Base-by-base conservation (phyloP, 805 yeast genomes). In the Metschnikowia santaceciliae region DNA sequence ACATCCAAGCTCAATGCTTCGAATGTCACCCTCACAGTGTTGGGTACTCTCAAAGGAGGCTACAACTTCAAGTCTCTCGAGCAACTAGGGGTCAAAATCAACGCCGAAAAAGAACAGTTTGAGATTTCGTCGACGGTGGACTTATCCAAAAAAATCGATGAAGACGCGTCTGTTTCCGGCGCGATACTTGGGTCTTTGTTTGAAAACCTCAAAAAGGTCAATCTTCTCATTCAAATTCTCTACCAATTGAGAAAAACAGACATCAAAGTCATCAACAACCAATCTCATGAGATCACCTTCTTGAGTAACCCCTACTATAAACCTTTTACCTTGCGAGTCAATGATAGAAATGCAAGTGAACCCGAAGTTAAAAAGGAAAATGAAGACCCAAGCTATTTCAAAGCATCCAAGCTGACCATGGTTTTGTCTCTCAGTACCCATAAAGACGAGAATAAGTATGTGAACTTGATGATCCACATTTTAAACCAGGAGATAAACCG, bases 211-310 rank as follows among this genome's bases (percentile, higher is more conserved):
- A 62, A 66, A 41, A 65, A 65, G 50, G 58, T 73, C 44, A 64
- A 65, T 26, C 62, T 64, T 42, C 54, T 73, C 43, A 65, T 72
- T 30, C 65, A 61, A 38, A 56, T 71, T n/a, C 54, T 71, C 37
- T 66, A 68, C 40, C 74, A 71, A 51, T 61, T 72, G 32, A 56
- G 60, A 41, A 60, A 62, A 20, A 62, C 62, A 32, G 60, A 64
- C 23, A 61, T 68, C 36, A 48, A 62, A 30, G 64, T 71, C 3
- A 48, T 61, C 11, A 56, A 63, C 30, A 67, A 65, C 40, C 56
- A 69, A 5, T 53, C 64, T 39, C 62, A 65, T 41, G 62, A 61
- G 30, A 64, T 74, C 3, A 59, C 60, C 6, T 64, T 74, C 22
- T 57, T 58, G 36, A 55, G 72, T 20, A 67, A 71, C 48, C 67